Conservation (phyloP, 331 rosid genomes). For the Stylosanthes scabra region DNA sequence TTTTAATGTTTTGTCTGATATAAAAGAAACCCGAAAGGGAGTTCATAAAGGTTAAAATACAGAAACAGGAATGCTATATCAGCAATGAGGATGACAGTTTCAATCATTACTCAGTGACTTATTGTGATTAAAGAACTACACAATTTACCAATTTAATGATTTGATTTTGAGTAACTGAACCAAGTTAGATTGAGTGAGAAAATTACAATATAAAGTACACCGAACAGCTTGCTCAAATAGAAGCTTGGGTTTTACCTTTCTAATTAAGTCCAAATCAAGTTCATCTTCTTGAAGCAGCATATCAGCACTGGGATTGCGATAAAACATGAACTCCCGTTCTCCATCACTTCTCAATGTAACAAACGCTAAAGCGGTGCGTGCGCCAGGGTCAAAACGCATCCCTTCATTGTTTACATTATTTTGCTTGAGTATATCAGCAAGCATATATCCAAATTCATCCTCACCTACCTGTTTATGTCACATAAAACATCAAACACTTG, state of each 20-base stretch:
- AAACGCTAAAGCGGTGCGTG: constrained; percentile 97
- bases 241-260: constrained; percentile 59
- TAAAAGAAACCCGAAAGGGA: constrained; percentile 30
- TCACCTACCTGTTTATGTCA: constrained; percentile 80
- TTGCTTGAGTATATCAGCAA: constrained; percentile 82
- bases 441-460: constrained; percentile 99
- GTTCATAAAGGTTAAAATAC: constrained; percentile 2
- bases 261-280: constrained; percentile 73
- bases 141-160: constrained; percentile 7
- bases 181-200: constrained; percentile 12
- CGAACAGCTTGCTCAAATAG: constrained; percentile 23
- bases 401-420: constrained; percentile 87
- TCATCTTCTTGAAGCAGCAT: constrained; percentile 90
- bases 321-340: constrained; percentile 99
- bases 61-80: constrained; percentile 28
- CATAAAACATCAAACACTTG: constrained; percentile 19
- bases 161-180: constrained; percentile 10
- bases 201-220: constrained; percentile 19
- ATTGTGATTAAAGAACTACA: constrained; percentile 6
- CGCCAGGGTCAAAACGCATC: constrained; percentile 91
- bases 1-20: constrained; percentile 3
- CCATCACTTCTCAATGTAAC: constrained; percentile 88
- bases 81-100: constrained; percentile 5
- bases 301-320: constrained; percentile 97
- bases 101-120: constrained; percentile 9